A percentile compares a stretch with the other conserved stretches of the same genome.
Conservation (phyloP, 2,329 filamentous ascomycete species). For the Diplodia sapinea region DNA sequence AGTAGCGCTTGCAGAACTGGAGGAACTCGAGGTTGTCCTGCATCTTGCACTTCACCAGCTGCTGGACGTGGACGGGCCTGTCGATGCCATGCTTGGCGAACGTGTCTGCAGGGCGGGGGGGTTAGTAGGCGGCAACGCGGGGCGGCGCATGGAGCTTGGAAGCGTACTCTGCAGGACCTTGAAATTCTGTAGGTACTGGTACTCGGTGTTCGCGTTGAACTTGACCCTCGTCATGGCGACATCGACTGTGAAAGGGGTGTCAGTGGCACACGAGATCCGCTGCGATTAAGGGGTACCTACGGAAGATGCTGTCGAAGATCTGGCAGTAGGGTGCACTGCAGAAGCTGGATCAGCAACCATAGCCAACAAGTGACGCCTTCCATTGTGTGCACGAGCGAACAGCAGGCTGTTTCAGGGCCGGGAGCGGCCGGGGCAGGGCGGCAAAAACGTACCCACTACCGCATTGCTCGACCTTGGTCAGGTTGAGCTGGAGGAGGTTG, state of each 20-base stretch:
- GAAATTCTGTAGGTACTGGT: constrained; percentile 97
- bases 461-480: constrained; percentile 98
- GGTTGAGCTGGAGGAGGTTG: constrained; percentile 95
- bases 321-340: constrained; percentile 90
- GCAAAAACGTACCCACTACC: constrained; percentile 80
- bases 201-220: constrained; percentile 97
- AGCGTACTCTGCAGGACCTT: constrained; percentile 90
- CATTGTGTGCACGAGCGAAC: not conserved
- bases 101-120: constrained; percentile 63
- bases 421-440: constrained; percentile 33
- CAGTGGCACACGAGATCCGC: constrained; percentile 7
- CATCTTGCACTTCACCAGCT: constrained; percentile 98
- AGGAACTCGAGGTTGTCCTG: constrained; percentile 99
- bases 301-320: constrained; percentile 97
- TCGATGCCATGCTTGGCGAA: constrained; percentile 89
- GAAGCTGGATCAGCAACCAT: constrained; percentile 3
- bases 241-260: constrained; percentile 62
- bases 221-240: constrained; percentile 95
- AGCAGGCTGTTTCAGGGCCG: not conserved
- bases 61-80: constrained; percentile 85
- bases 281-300: constrained; percentile 50
- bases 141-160: constrained; percentile 8
- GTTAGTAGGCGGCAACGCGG: constrained; percentile 1
- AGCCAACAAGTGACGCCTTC: not conserved
- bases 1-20: constrained; percentile 95